Evolutionary conservation across 2,329 filamentous ascomycete species (phyloP).

Genomic region (Phyllosticta capitalensis): DNA sequence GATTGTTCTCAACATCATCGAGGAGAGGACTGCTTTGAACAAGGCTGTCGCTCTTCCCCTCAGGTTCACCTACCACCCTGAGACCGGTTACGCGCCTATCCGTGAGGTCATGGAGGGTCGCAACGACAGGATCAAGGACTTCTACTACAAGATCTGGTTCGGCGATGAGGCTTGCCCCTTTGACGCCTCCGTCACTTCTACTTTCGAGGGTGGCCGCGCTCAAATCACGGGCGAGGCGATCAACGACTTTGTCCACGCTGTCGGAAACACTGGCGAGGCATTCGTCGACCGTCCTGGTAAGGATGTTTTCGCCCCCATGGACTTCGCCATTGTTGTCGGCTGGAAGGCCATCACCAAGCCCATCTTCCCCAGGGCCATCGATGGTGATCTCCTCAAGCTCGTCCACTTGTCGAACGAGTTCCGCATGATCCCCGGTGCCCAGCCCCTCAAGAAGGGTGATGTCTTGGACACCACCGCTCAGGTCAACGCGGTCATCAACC

Average conservation of each 20-base stretch:
- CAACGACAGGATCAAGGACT: slow-evolving; percentile 98
- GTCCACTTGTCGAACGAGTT: slow-evolving; percentile 96
- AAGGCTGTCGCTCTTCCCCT: slow-evolving; percentile 75
- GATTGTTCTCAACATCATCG: slow-evolving; percentile 83
- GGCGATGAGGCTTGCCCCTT: slow-evolving; percentile 76
- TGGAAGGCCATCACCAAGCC: slow-evolving; percentile 99
- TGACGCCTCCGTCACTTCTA: slow-evolving; percentile 72
- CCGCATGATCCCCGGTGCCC: slow-evolving; percentile 93
- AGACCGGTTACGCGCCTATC: slow-evolving; percentile 95
- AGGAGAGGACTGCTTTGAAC: slow-evolving; percentile 79
- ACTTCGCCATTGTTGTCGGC: slow-evolving; percentile 94
- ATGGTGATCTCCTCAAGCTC: slow-evolving; percentile 90
- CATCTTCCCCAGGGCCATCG: slow-evolving; percentile 93
- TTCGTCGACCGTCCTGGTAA: slow-evolving; percentile 95
- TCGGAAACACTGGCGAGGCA: slow-evolving; percentile 93
- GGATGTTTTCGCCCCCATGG: slow-evolving; percentile 92
- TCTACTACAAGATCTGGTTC: slow-evolving; percentile 98
- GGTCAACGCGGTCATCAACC: slow-evolving; percentile 96
- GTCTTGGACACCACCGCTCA: slow-evolving; percentile 86
- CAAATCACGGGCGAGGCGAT: slow-evolving; percentile 87
- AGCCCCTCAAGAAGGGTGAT: slow-evolving; percentile 92
- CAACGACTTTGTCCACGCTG: slow-evolving; percentile 97
- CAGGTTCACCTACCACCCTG: slow-evolving; percentile 86
- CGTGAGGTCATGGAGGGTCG: slow-evolving; percentile 91
- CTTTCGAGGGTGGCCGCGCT: slow-evolving; percentile 81